phyloP scores from a whole-genome alignment of 1,284 basidiomycete species.

The Melampsora americana region DNA sequence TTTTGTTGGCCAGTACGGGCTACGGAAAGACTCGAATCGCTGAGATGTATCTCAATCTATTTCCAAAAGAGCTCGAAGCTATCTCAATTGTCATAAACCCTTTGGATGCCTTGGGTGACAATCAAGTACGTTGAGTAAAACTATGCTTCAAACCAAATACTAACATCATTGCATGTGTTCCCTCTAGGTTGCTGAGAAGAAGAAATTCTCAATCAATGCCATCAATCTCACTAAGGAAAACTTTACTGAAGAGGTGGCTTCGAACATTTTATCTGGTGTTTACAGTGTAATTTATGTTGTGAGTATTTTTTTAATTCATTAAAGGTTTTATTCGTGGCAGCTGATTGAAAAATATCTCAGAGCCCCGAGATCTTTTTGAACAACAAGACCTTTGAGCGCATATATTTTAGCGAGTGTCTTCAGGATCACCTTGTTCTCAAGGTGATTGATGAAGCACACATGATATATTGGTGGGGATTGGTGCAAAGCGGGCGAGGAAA shows the following conservation, averaged over 20 bases:
- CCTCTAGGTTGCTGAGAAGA: conserved; percentile 14
- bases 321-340: neutral
- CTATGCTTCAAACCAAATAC: neutral
- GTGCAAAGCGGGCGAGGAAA: no score
- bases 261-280: neutral
- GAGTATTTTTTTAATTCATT: neutral
- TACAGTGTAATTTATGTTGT: conserved; percentile 16
- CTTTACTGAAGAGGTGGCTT: neutral
- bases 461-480: neutral
- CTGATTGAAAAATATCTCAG: neutral
- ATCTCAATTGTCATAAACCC: conserved; percentile 7
- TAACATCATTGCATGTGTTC: neutral
- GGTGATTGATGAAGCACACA: conserved; percentile 9
- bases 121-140: neutral
- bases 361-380: conserved; percentile 12
- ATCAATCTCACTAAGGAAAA: conserved; percentile 9
- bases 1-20: conserved; percentile 1
- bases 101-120: conserved; percentile 7
- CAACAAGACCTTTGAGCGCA: neutral
- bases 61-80: neutral
- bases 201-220: neutral
- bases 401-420: conserved; percentile 5
- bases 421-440: neutral
- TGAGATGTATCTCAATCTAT: neutral
- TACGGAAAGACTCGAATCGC: conserved; percentile 13